Conservation (phyloP, 176 grass and related monocot species). For the Stipa capillata region DNA sequence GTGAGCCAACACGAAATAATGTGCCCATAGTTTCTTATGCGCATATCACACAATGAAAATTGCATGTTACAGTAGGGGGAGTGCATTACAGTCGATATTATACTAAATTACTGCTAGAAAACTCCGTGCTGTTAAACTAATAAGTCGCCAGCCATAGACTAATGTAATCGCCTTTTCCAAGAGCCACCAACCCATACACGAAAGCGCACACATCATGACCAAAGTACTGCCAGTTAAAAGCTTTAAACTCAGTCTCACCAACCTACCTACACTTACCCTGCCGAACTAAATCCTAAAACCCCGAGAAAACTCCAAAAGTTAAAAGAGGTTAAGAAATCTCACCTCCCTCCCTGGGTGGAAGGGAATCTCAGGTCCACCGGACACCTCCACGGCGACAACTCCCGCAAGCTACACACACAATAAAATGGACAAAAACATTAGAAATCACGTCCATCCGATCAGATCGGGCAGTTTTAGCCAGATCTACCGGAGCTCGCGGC, state of each 20-base stretch:
- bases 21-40: too few species aligned
- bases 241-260: neutral
- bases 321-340: neutral
- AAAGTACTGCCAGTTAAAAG: neutral
- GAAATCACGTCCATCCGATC: neutral
- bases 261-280: neutral
- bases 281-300: conserved; percentile 7
- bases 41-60: neutral
- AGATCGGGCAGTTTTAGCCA: too few species aligned
- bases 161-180: neutral
- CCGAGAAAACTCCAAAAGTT: neutral
- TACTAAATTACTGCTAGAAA: neutral
- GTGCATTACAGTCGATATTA: neutral
- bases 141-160: neutral
- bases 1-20: neutral
- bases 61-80: neutral
- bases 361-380: conserved; percentile 47
- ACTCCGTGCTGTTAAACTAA: neutral
- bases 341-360: conserved; percentile 69
- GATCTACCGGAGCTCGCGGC: neutral
- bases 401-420: conserved; percentile 34
- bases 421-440: neutral
- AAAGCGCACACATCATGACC: too few species aligned
- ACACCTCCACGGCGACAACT: conserved; percentile 56
- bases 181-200: too few species aligned